Conservation (phyloP, 208 protist genomes). For the Leishmania tarentolae region DNA sequence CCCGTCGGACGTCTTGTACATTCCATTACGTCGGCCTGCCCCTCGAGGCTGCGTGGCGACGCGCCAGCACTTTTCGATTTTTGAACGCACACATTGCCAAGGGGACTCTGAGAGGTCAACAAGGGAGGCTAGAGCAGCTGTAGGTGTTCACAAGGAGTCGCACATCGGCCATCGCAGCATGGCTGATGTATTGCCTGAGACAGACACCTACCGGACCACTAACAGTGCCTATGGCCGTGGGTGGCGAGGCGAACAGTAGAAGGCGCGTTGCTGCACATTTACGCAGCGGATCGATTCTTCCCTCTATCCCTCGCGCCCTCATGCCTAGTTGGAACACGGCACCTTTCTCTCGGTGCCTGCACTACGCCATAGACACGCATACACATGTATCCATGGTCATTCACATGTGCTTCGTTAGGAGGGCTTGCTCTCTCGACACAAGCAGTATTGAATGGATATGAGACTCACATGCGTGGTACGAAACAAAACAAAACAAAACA, state of each 20-base stretch:
- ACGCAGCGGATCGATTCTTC: neutral
- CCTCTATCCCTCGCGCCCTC: neutral
- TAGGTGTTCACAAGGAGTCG: neutral
- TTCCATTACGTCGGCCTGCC: constrained; percentile 25
- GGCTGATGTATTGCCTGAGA: neutral
- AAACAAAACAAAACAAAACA: neutral
- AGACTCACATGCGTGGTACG: neutral
- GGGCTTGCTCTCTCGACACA: neutral
- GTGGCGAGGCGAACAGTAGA: neutral
- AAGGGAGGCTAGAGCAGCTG: neutral
- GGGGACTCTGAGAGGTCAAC: neutral
- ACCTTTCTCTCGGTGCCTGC: neutral
- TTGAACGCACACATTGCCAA: neutral
- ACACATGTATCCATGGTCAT: neutral
- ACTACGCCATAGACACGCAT: neutral
- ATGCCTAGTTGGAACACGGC: neutral
- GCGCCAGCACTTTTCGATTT: constrained; percentile 36
- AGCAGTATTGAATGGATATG: neutral
- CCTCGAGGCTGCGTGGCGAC: constrained; percentile 21
- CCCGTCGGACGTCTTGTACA: constrained; percentile 20
- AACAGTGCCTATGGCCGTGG: constrained; percentile 11
- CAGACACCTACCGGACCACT: constrained; percentile 6
- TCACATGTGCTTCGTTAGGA: neutral
- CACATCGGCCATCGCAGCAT: neutral
- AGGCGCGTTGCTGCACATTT: neutral